These are phyloP conservation scores for Gyromitra esculenta DNA, from an alignment of 2,329 filamentous ascomycete genomes.

Conservation along the genomic window DNA sequence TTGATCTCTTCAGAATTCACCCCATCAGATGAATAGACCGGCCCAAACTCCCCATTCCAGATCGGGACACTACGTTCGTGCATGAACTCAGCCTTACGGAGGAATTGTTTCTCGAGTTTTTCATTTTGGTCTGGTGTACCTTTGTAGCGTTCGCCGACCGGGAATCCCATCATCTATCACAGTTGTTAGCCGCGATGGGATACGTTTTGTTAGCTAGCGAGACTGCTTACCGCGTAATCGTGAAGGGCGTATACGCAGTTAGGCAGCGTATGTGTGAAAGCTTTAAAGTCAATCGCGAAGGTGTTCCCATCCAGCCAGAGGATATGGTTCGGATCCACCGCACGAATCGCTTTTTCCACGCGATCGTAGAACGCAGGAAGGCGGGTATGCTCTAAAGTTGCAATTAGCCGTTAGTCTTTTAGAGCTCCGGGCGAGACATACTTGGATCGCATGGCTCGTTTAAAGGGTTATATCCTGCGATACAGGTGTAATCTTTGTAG, in stretches of 20 bases:
- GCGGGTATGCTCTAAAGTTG: constrained; percentile 60
- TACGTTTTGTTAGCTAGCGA: neutral
- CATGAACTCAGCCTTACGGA: constrained; percentile 65
- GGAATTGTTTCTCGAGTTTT: constrained; percentile 62
- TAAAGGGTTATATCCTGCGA: constrained; percentile 67
- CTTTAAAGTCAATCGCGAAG: constrained; percentile 63
- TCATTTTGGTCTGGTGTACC: constrained; percentile 62
- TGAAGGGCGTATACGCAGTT: constrained; percentile 64
- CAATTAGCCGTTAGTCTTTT: neutral
- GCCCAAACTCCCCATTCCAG: constrained; percentile 69
- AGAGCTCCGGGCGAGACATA: neutral
- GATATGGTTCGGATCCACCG: constrained; percentile 64
- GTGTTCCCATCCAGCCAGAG: constrained; percentile 64
- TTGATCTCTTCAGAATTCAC: constrained; percentile 61
- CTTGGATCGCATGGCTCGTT: constrained; percentile 65
- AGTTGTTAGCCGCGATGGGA: constrained; percentile 37
- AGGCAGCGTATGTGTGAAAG: constrained; percentile 62
- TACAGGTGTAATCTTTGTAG: constrained; percentile 63
- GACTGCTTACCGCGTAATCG: constrained; percentile 60
- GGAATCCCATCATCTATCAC: constrained; percentile 61
- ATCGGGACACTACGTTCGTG: constrained; percentile 61
- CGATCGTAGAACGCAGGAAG: constrained; percentile 64
- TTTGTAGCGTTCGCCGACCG: constrained; percentile 61
- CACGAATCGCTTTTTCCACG: constrained; percentile 63
- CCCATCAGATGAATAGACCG: constrained; percentile 63